phyloP scores from a whole-genome alignment of 139 green algal genomes.

The Penium margaritaceum region DNA sequence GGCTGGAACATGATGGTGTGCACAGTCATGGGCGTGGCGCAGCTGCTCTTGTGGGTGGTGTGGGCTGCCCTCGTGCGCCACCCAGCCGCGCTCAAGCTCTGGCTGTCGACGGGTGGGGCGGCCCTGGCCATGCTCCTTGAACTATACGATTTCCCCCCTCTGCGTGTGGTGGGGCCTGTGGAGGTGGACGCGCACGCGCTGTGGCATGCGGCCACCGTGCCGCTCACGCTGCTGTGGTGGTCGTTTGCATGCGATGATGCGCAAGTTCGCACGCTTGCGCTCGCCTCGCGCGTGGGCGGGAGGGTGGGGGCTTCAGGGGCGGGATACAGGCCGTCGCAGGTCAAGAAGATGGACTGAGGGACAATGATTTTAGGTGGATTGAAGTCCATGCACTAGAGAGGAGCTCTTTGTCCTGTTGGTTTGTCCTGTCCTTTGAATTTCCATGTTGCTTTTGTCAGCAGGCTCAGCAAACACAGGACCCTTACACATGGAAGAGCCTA shows the following conservation, averaged over 20 bases:
- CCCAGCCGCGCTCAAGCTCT: conserved; percentile 7
- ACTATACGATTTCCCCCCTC: conserved; percentile 75
- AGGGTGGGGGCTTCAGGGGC: too few species aligned
- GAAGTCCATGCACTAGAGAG: too few species aligned
- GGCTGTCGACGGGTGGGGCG: conserved; percentile 14
- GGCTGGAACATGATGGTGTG: conserved; percentile 70
- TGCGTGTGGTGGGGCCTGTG: conserved; percentile 46
- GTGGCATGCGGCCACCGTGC: conserved; percentile 73
- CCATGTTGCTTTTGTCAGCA: too few species aligned
- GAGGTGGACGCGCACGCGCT: conserved; percentile 72
- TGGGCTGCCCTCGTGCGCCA: conserved; percentile 21
- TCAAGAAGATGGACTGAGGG: too few species aligned
- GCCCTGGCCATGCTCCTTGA: conserved; percentile 65
- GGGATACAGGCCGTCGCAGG: too few species aligned
- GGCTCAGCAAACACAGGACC: too few species aligned
- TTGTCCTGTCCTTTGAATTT: too few species aligned
- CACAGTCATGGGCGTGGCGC: conserved; percentile 53
- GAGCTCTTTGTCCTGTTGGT: too few species aligned
- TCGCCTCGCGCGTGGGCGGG: too few species aligned
- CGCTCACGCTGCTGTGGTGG: conserved; percentile 67
- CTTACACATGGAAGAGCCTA: too few species aligned
- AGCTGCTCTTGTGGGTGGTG: conserved; percentile 34
- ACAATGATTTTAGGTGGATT: too few species aligned
- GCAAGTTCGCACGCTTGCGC: neutral
- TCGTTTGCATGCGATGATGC: conserved; percentile 55